These are phyloP conservation scores for Biscogniauxia sp. DNA, from an alignment of 2,329 filamentous ascomycete genomes.

Conservation along the genomic window DNA sequence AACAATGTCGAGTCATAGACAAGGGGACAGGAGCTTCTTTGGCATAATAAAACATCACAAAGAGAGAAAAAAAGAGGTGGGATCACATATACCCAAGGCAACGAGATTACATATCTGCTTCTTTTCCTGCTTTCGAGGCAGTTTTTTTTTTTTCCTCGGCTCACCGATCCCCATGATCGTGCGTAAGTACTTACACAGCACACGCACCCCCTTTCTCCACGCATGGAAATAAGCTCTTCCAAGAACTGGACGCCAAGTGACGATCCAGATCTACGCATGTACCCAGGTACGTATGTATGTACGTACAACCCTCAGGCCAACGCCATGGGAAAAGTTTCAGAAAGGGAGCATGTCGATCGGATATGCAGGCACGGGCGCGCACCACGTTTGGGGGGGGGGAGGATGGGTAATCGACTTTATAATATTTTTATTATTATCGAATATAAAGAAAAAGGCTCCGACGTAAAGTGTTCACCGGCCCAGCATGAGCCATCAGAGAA, in stretches of 20 bases:
- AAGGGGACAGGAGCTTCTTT: background rate
- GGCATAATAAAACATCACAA: background rate
- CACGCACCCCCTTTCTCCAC: conserved; percentile 3
- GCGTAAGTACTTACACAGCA: background rate
- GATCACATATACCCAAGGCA: background rate
- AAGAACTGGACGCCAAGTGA: conserved; percentile 15
- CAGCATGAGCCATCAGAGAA: background rate
- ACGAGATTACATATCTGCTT: background rate
- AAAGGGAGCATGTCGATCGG: background rate
- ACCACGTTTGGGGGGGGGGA: background rate
- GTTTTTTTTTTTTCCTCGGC: background rate
- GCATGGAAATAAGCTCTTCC: conserved; percentile 16
- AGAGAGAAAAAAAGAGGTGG: background rate
- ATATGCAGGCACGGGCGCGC: background rate
- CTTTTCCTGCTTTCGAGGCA: background rate
- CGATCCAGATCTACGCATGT: conserved; percentile 5
- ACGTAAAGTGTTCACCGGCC: background rate
- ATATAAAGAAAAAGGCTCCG: background rate
- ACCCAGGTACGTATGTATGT: conserved; percentile 5
- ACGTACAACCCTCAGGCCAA: background rate
- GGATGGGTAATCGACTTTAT: background rate
- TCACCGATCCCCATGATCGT: background rate
- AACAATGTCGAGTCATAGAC: background rate
- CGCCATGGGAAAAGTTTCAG: background rate
- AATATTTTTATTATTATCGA: background rate